Evolutionary conservation across 1,284 basidiomycete species (phyloP).

Genomic region (Naganishia sp.): DNA sequence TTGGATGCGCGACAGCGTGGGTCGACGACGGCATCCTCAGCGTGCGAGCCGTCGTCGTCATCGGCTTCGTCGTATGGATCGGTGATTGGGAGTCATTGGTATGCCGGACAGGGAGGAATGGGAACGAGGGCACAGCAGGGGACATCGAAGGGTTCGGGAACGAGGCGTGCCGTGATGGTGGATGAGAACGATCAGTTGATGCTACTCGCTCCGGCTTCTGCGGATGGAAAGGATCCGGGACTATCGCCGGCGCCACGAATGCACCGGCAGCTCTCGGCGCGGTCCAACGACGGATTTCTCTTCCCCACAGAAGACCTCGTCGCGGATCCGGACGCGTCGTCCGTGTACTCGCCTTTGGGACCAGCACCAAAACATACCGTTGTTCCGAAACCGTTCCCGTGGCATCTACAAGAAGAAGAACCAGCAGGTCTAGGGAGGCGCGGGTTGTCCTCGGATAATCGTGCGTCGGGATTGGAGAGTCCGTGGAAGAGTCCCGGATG

Average conservation of each 20-base stretch:
- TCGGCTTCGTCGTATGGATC: constrained; percentile 13
- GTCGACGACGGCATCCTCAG: neutral
- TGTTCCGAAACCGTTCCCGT: constrained; percentile 8
- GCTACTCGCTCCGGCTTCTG: neutral
- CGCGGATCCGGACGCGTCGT: no score
- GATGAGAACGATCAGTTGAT: constrained; percentile 1
- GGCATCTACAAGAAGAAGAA: neutral
- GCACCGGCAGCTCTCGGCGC: constrained; percentile 8
- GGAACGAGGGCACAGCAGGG: constrained; percentile 3
- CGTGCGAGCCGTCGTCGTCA: constrained; percentile 6
- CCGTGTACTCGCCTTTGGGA: no score
- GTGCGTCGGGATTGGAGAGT: constrained; percentile 24
- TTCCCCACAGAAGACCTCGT: constrained; percentile 13
- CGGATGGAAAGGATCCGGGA: neutral
- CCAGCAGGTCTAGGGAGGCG: neutral
- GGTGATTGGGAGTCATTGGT: constrained; percentile 9
- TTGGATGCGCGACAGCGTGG: neutral
- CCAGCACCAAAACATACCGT: neutral
- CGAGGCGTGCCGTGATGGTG: neutral
- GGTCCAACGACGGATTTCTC: constrained; percentile 18
- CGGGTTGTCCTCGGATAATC: neutral
- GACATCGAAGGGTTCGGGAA: neutral
- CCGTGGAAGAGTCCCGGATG: constrained; percentile 35
- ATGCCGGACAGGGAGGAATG: neutral
- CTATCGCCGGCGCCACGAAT: neutral